These are phyloP conservation scores for Arabidopsis thaliana DNA, from an alignment of 345 rosid species.

Conservation along the genomic window DNA sequence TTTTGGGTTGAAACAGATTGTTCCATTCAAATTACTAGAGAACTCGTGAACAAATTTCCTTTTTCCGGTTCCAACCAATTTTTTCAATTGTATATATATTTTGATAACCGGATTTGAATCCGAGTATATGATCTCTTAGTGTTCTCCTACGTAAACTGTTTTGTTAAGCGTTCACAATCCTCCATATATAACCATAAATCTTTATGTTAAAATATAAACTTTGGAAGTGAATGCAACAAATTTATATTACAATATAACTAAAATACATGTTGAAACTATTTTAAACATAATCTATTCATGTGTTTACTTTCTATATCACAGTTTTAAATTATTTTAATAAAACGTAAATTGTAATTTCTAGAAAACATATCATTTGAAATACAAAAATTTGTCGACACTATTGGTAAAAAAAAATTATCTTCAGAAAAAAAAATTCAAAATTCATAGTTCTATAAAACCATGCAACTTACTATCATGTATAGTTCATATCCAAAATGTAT, in stretches of 20 bases:
- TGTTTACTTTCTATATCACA: neutral
- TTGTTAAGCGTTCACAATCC: conserved; percentile 11
- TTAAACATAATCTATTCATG: neutral
- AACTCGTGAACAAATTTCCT: conserved; percentile 16
- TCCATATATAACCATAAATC: neutral
- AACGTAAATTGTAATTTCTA: neutral
- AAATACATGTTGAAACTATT: neutral
- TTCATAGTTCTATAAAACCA: too few species aligned
- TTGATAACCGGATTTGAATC: too few species aligned
- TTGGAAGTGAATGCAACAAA: neutral
- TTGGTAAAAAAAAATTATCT: neutral
- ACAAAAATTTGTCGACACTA: neutral
- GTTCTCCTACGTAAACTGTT: conserved; percentile 1
- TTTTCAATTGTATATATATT: too few species aligned
- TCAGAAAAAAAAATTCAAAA: neutral
- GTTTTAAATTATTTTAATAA: neutral
- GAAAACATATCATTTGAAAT: neutral
- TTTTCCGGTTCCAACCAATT: neutral
- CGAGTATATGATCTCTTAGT: neutral
- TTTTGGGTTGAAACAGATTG: conserved; percentile 9
- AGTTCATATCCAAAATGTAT: too few species aligned
- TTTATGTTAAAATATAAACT: neutral
- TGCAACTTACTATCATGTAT: too few species aligned
- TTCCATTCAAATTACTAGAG: conserved; percentile 35
- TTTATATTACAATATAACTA: neutral